Conservation (phyloP, 345 rosid genomes). For the Sapria himalayana region DNA sequence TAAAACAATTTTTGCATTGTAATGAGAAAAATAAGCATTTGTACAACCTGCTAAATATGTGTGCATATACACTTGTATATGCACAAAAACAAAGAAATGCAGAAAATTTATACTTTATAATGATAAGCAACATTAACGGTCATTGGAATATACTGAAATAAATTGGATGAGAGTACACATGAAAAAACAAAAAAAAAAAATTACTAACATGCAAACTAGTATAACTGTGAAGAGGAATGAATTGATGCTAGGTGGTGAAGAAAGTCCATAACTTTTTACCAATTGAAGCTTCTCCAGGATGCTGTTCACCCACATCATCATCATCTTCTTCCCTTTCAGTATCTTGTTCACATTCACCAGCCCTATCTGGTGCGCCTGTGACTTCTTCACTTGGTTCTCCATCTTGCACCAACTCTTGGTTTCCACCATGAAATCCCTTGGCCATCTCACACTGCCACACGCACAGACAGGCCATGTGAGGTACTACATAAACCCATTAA, state of each 20-base stretch:
- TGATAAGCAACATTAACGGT: no score
- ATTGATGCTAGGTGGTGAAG: slow-evolving; percentile 35
- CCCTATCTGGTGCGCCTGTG: slow-evolving; percentile 35
- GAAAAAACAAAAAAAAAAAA: no score
- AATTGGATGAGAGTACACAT: no score
- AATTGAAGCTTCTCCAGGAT: slow-evolving; percentile 59
- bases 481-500: neutral
- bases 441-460: slow-evolving; percentile 24
- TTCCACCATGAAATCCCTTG: slow-evolving; percentile 18
- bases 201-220: no score
- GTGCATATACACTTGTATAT: no score
- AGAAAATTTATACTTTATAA: no score
- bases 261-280: slow-evolving; percentile 92
- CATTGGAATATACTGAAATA: no score
- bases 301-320: slow-evolving; percentile 35
- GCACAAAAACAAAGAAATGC: no score
- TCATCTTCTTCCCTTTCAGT: slow-evolving; percentile 21
- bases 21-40: no score
- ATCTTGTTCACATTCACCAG: slow-evolving; percentile 13
- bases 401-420: slow-evolving; percentile 19
- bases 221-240: neutral
- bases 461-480: neutral
- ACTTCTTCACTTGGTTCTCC: slow-evolving; percentile 56
- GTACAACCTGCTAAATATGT: no score
- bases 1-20: no score